These are phyloP conservation scores for Tuber melanosporum DNA, from an alignment of 495 filamentous ascomycete genomes.

Conservation along the genomic window DNA sequence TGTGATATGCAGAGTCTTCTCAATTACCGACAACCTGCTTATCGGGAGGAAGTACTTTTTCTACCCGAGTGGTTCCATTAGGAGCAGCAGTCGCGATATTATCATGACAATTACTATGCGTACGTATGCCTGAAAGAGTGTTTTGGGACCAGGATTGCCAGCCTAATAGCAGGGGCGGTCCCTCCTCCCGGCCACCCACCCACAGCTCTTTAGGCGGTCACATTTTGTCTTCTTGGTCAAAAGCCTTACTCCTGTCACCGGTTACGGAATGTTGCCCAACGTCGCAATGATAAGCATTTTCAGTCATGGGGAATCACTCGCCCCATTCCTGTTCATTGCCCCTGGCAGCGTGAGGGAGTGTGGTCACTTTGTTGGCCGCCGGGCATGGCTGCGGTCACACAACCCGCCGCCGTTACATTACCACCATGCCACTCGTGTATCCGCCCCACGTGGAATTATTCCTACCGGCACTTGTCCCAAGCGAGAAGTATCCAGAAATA, in stretches of 20 bases:
- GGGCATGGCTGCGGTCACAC: neutral
- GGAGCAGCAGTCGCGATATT: neutral
- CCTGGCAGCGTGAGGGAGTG: neutral
- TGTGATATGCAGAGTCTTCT: neutral
- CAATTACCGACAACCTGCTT: neutral
- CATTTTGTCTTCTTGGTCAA: neutral
- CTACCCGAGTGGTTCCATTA: neutral
- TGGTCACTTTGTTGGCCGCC: neutral
- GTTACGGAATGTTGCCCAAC: neutral
- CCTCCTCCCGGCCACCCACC: neutral
- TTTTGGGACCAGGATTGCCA: neutral
- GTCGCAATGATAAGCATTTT: neutral
- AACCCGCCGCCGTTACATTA: neutral
- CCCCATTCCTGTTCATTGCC: neutral
- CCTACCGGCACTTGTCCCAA: neutral
- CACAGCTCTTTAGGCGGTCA: neutral
- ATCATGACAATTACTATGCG: neutral
- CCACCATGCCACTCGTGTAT: neutral
- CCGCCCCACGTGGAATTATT: neutral
- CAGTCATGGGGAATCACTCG: neutral
- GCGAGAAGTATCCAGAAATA: no score
- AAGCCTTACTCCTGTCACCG: neutral
- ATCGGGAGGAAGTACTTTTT: neutral
- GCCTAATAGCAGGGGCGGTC: neutral
- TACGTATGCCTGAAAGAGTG: neutral